phyloP scores from a whole-genome alignment of 441 rosid species.

The Omphalea diandra region DNA sequence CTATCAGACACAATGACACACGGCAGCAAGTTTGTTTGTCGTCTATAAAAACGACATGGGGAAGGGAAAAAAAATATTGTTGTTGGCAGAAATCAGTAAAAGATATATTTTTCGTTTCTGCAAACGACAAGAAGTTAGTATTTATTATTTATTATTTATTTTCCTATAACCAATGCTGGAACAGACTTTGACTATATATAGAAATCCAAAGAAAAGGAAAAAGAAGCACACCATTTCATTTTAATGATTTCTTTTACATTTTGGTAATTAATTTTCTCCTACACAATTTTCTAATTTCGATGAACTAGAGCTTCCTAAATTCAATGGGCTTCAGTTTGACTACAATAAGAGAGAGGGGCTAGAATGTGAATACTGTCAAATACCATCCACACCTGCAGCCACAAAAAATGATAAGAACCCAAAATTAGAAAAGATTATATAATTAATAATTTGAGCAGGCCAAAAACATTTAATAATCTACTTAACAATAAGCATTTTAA shows the following conservation, averaged over 20 bases:
- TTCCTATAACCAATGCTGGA: too few relatives aligned
- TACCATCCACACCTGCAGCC: slow-evolving; percentile 12
- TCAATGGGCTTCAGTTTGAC: slow-evolving; percentile 12
- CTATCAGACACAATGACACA: too few relatives aligned
- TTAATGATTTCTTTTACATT: neutral
- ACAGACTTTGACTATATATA: too few relatives aligned
- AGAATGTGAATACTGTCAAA: slow-evolving; percentile 1
- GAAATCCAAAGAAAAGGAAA: neutral
- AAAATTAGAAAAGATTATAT: neutral
- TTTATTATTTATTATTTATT: too few relatives aligned
- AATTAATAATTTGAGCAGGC: neutral
- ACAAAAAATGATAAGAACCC: neutral
- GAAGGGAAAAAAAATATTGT: too few relatives aligned
- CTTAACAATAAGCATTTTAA: neutral
- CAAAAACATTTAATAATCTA: neutral
- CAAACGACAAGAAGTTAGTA: too few relatives aligned
- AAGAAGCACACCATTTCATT: neutral
- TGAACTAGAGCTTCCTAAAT: neutral
- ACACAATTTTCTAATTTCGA: neutral
- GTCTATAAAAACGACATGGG: too few relatives aligned
- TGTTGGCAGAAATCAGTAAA: too few relatives aligned
- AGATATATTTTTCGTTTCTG: too few relatives aligned
- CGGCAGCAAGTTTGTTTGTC: too few relatives aligned
- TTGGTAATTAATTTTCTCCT: neutral
- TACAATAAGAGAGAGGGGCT: slow-evolving; percentile 3